These are phyloP conservation scores for Calonectria leucothoes DNA, from an alignment of 2,329 filamentous ascomycete genomes.

Conservation along the genomic window DNA sequence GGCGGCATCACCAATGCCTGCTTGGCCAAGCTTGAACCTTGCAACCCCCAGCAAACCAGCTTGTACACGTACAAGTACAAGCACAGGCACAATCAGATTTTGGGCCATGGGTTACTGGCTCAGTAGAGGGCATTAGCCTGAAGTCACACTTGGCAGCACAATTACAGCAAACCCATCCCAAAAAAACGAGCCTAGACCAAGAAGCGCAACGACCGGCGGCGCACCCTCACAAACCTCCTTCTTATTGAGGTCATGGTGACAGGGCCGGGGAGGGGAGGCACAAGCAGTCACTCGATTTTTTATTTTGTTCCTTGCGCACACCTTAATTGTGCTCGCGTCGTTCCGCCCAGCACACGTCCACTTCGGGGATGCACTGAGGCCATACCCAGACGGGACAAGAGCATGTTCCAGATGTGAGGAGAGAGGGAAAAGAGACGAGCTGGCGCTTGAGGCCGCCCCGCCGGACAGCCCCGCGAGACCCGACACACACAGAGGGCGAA, in stretches of 20 bases:
- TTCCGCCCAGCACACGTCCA: not conserved
- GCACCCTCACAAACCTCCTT: not conserved
- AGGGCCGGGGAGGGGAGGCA: not conserved
- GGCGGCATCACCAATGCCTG: not conserved
- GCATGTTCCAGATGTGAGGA: not conserved
- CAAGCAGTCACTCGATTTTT: not conserved
- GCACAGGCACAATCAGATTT: not conserved
- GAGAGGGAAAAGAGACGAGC: not conserved
- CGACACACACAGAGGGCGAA: not conserved
- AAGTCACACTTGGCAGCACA: not conserved
- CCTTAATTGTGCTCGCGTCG: not conserved
- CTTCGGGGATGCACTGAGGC: not conserved
- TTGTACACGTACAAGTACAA: too few species aligned
- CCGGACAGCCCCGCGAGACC: not conserved
- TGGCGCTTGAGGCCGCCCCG: not conserved
- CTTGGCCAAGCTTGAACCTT: not conserved
- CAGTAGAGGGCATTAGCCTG: not conserved
- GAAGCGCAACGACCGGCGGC: not conserved
- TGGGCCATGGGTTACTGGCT: not conserved
- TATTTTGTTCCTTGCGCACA: not conserved
- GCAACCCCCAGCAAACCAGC: not conserved
- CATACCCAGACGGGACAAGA: slow-evolving; percentile 11
- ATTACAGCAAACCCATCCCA: not conserved
- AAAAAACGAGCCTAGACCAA: not conserved
- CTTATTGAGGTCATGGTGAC: not conserved